These are phyloP conservation scores for Garcia nutans DNA, from an alignment of 345 rosid species.

Conservation along the genomic window DNA sequence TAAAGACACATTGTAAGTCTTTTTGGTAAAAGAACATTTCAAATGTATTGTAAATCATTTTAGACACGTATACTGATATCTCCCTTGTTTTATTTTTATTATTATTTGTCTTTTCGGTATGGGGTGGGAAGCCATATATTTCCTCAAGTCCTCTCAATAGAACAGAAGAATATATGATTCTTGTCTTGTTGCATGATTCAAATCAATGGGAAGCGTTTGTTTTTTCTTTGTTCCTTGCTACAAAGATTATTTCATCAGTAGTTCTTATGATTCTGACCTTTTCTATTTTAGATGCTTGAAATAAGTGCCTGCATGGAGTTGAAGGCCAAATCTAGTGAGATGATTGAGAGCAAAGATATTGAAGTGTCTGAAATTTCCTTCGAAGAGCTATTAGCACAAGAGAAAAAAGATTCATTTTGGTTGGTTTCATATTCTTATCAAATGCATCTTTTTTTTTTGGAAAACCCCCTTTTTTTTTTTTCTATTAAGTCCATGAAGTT, in stretches of 20 bases:
- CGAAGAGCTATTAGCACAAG: slow-evolving; percentile 85
- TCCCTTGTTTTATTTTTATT: not conserved
- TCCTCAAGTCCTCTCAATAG: not conserved
- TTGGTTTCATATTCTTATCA: slow-evolving; percentile 31
- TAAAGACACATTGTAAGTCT: not conserved
- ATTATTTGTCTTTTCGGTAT: not conserved
- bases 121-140: not conserved
- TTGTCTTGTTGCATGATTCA: not conserved
- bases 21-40: not conserved
- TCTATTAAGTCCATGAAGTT: too few species aligned
- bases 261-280: slow-evolving; percentile 12
- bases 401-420: slow-evolving; percentile 91
- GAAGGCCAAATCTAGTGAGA: slow-evolving; percentile 45
- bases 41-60: too few species aligned
- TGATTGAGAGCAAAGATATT: slow-evolving; percentile 40
- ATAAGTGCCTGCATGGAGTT: slow-evolving; percentile 57
- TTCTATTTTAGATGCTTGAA: slow-evolving; percentile 64
- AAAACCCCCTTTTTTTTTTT: too few species aligned
- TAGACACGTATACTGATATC: not conserved
- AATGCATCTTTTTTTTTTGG: not conserved
- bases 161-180: not conserved
- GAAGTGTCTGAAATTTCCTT: slow-evolving; percentile 68
- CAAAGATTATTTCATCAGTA: not conserved
- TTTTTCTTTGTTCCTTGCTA: not conserved
- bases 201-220: not conserved